Evolutionary conservation across 1,284 basidiomycete species (phyloP), one percentile per base, ranked within the genome.

Genomic region (Malassezia cuniculi): DNA sequence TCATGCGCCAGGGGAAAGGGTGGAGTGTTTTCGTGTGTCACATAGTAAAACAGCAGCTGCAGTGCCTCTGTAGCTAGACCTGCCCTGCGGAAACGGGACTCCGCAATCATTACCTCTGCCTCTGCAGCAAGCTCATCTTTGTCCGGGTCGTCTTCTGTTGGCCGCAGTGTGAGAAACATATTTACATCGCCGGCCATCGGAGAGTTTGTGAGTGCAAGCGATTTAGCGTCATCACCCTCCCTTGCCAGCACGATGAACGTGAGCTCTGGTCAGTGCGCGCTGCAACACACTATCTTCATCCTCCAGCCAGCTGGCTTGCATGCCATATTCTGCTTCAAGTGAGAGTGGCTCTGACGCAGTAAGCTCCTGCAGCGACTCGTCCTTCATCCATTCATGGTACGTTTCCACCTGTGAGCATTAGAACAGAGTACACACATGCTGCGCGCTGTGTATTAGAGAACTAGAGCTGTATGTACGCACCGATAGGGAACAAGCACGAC

Each of bases 181-280:
- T 94, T 94, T 27, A 89, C 85, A 61, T 94, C 87, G 21, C 89
- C 89, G 11, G 85, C 73, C 86, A 93, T 89, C 8, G 73, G 36
- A 10, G 22, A 74, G 16, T 78, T 71, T 4, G 63, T 41, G n/a
- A 53, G 38, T 9, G 25, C 11, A 2, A 33, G 16, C 12, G 28
- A 77, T 50, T n/a, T 70, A 66, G 9, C 69, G 10, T 16, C 31
- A 22, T 39, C 34, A 0, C 17, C 27, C 27, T 24, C 8, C 2
- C 22, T 41, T 29, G 49, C 7, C 18, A 62, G 32, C 14, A 50
- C 26, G 30, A 30, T 25, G 48, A 93, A 90, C 0, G 89, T 94
- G 16, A 94, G 70, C 68, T 94, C 80, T 82, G 52, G 20, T 16
- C 2, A 19, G 36, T 10, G n/a, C 15, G 15, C 20, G 26, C 18